phyloP scores from a whole-genome alignment of 2,329 filamentous ascomycete genomes.

The Diaporthe sp. region DNA sequence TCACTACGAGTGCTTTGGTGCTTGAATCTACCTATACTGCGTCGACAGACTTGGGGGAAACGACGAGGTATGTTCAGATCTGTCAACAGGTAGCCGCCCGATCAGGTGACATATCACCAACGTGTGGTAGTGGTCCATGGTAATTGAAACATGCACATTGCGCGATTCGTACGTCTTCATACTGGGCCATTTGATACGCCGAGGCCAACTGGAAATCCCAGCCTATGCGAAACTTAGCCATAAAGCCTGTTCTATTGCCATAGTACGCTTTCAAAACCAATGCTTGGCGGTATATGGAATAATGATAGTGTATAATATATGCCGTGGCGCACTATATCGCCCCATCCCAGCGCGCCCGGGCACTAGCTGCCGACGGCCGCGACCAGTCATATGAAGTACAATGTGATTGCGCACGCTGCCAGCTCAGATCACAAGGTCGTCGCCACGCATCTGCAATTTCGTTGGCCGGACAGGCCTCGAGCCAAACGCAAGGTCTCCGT shows the following conservation, averaged over 20 bases:
- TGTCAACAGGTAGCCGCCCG: background rate
- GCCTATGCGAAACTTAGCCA: conserved; percentile 20
- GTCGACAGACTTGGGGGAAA: background rate
- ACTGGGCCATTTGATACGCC: conserved; percentile 3
- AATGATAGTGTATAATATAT: background rate
- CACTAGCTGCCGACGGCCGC: conserved; percentile 28
- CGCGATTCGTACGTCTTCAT: conserved; percentile 6
- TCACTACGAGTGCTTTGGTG: background rate
- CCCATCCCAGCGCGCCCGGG: conserved; percentile 5
- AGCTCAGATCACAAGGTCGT: conserved; percentile 18
- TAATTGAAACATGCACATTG: background rate
- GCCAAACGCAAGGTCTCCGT: background rate
- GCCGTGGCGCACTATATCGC: conserved; percentile 9
- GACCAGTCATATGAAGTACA: conserved; percentile 11
- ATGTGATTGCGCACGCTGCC: background rate
- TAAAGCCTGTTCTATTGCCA: background rate
- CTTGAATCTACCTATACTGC: too few species aligned
- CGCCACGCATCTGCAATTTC: conserved; percentile 14
- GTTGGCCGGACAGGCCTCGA: background rate
- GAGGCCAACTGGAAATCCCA: background rate
- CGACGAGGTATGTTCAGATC: background rate
- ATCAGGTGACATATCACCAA: conserved; percentile 2
- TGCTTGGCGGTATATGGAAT: background rate
- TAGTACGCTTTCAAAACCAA: background rate
- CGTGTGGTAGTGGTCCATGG: background rate